These are phyloP conservation scores for Trichoderma sp. DNA, from an alignment of 2,329 filamentous ascomycete species.

Conservation along the genomic window DNA sequence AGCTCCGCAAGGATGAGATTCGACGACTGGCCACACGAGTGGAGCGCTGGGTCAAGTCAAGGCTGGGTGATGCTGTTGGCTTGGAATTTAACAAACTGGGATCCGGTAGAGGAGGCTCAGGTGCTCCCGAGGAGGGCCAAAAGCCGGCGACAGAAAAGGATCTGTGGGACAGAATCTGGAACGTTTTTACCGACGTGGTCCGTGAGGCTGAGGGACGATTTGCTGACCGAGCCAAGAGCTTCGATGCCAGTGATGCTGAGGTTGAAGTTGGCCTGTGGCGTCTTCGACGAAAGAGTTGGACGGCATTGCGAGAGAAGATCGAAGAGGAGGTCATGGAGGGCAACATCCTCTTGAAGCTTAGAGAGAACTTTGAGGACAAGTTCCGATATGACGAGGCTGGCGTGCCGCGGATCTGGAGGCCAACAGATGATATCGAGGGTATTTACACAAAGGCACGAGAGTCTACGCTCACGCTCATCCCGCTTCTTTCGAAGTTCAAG, in stretches of 20 bases:
- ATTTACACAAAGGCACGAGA: slow-evolving; percentile 91
- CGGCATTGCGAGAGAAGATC: slow-evolving; percentile 83
- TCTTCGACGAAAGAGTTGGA: slow-evolving; percentile 91
- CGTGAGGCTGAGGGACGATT: slow-evolving; percentile 85
- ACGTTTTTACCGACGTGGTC: slow-evolving; percentile 79
- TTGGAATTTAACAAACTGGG: slow-evolving; percentile 96
- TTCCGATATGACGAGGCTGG: slow-evolving; percentile 96
- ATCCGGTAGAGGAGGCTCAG: slow-evolving; percentile 80
- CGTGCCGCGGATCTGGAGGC: slow-evolving; percentile 94
- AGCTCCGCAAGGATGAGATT: slow-evolving; percentile 94
- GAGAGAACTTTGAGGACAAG: slow-evolving; percentile 99
- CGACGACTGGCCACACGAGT: slow-evolving; percentile 85
- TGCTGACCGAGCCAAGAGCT: slow-evolving; percentile 85
- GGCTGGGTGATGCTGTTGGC: slow-evolving; percentile 83
- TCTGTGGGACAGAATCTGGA: slow-evolving; percentile 96
- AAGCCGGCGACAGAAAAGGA: slow-evolving; percentile 77
- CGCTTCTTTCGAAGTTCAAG: slow-evolving; percentile 82
- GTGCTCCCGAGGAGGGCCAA: slow-evolving; percentile 77
- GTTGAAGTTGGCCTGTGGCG: slow-evolving; percentile 93
- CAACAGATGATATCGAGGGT: slow-evolving; percentile 95
- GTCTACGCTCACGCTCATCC: slow-evolving; percentile 88
- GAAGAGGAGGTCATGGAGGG: slow-evolving; percentile 99
- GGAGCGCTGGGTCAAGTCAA: slow-evolving; percentile 90
- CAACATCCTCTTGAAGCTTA: slow-evolving; percentile 90
- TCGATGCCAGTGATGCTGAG: slow-evolving; percentile 89